Evolutionary conservation across 176 grass and related monocot species (phyloP).

Genomic region (Oryza nivara): DNA sequence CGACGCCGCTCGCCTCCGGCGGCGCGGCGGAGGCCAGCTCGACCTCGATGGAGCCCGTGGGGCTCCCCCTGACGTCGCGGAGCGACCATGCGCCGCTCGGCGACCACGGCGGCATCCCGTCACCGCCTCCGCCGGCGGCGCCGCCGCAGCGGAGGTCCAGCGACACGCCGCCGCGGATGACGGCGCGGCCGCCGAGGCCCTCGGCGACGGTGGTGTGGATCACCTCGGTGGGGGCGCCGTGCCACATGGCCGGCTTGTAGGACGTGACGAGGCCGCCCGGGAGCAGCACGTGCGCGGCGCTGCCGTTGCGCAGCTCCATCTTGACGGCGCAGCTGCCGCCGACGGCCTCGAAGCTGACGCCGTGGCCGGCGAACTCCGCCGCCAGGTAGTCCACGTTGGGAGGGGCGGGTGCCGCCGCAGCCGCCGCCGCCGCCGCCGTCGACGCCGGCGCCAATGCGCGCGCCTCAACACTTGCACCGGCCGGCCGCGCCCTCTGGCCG

Average conservation of each 20-base stretch:
- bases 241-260: conserved; percentile 89
- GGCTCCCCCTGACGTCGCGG: conserved; percentile 52
- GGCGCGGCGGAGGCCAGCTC: conserved; percentile 54
- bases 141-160: conserved; percentile 49
- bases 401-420: neutral
- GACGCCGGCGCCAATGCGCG: conserved; percentile 27
- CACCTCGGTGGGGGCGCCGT: conserved; percentile 61
- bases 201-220: conserved; percentile 67
- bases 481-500: conserved; percentile 4
- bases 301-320: conserved; percentile 69
- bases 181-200: conserved; percentile 21
- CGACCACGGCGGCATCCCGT: conserved; percentile 33
- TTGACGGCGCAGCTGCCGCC: conserved; percentile 61
- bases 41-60: conserved; percentile 65
- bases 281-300: conserved; percentile 69
- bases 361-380: conserved; percentile 75
- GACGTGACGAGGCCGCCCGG: conserved; percentile 84
- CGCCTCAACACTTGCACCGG: conserved; percentile 15
- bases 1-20: conserved; percentile 18
- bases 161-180: conserved; percentile 64
- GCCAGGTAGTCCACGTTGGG: conserved; percentile 71
- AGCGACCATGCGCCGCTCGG: conserved; percentile 60
- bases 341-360: conserved; percentile 68
- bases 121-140: neutral
- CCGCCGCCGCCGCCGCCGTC: neutral